A percentile compares a stretch with the other conserved stretches of the same genome.
Conservation (phyloP, 1,284 basidiomycete species). For the Lentinula novae-zelandiae region DNA sequence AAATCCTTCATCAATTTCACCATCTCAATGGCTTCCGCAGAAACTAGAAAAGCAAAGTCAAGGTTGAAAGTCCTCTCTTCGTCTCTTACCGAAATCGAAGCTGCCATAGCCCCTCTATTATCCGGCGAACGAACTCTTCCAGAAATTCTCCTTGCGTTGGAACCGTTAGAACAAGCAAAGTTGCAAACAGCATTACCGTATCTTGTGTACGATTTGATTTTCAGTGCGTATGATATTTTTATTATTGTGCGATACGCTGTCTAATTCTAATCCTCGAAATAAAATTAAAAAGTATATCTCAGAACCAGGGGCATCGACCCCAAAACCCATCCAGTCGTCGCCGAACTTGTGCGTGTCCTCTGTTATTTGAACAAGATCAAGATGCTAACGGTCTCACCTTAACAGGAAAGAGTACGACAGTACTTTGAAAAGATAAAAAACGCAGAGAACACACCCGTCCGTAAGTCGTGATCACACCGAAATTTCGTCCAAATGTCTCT, state of each 20-base stretch:
- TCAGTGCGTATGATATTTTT: slow-evolving; percentile 47
- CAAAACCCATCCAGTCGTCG: slow-evolving; percentile 68
- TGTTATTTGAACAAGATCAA: slow-evolving; percentile 1
- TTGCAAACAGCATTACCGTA: slow-evolving; percentile 72
- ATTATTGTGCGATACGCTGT: neutral
- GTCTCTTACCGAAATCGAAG: slow-evolving; percentile 67
- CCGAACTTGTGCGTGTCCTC: slow-evolving; percentile 56
- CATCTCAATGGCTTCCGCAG: slow-evolving; percentile 20
- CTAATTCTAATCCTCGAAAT: no score
- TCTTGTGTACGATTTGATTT: slow-evolving; percentile 79
- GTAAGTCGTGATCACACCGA: slow-evolving; percentile 32
- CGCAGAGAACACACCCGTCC: slow-evolving; percentile 62
- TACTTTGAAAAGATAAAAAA: slow-evolving; percentile 80
- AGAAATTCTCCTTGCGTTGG: slow-evolving; percentile 59
- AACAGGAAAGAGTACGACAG: slow-evolving; percentile 65
- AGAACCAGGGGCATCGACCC: slow-evolving; percentile 76
- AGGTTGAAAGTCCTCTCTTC: slow-evolving; percentile 48
- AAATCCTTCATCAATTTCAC: no score
- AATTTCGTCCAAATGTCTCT: slow-evolving; percentile 13
- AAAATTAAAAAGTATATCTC: slow-evolving; percentile 76
- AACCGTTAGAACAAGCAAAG: slow-evolving; percentile 77
- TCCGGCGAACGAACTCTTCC: slow-evolving; percentile 49
- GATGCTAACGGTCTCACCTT: neutral
- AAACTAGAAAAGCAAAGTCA: slow-evolving; percentile 50
- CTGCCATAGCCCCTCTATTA: slow-evolving; percentile 58